Base-by-base conservation (phyloP, 1,284 basidiomycete genomes). In the Porodaedalea pini region DNA sequence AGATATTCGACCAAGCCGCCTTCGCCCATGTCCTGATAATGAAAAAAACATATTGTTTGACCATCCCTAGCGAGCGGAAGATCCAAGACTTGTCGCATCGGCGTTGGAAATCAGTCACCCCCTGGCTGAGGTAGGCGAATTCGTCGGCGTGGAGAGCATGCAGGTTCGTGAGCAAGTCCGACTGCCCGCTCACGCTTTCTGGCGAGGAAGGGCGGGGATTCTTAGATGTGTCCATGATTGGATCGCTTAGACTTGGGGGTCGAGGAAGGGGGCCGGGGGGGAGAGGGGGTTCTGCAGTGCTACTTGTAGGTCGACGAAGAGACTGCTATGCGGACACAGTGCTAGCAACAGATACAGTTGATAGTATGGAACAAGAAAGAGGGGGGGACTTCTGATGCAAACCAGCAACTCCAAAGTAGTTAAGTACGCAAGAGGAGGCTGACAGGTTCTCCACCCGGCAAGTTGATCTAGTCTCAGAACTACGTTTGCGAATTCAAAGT, bases 131-230 rank as follows among this genome's bases (percentile, higher is more conserved):
- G 39, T 60, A 59, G 7, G 58, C 63, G 31, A 66, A 61, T 47
- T 66, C 65, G 47, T 66, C 65, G 17, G 64, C 64, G 45, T 65
- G 65, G n/a, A 64, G 57, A 29, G 56, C 57, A n/a, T 60, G 60
- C 11, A 65, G 47, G 27, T 62, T 23, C 17, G 37, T 39, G 39
- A 58, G 52, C 34, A 64, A 45, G 17, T 51, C 34, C 23, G 13
- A 8, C 34, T 49, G 31, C 2, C 21, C 32, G 11, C 40, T 25
- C 45, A 19, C 44, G 40, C 27, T 37, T 17, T 44, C 29, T n/a
- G 34, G 29, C 4, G 40, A 23, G n/a, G 40, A 31, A 17, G 23
- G 17, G 21, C 25, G 45, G n/a, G n/a, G 27, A 10, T 4, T 17
- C 11, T 6, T n/a, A 32, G 27, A 17, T 7, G n/a, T 3, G 4